A percentile compares a stretch with the other conserved stretches of the same genome.
Evolutionary conservation across 116 monocot genomes (phyloP).

Genomic region (Posidonia oceanica): DNA sequence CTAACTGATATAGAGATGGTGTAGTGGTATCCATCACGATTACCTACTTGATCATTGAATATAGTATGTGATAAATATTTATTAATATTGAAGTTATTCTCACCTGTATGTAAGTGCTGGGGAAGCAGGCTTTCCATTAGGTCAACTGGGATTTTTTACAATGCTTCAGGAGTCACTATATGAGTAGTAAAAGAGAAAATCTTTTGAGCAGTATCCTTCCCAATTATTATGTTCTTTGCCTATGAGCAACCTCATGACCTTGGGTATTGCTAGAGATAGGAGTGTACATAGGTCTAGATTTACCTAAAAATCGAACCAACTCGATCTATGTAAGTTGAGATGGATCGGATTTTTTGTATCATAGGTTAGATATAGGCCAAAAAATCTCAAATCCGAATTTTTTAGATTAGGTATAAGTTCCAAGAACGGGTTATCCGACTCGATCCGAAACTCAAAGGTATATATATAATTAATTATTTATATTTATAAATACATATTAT

Average conservation of each 20-base stretch:
- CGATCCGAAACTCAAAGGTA: no score
- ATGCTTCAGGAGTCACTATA: constrained; percentile 19
- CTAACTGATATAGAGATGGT: no score
- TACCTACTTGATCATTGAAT: neutral
- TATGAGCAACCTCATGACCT: constrained; percentile 27
- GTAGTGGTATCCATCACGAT: no score
- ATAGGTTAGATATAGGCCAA: no score
- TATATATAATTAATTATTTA: no score
- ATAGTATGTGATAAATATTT: no score
- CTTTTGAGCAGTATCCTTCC: constrained; percentile 17
- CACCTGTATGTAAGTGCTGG: constrained; percentile 23
- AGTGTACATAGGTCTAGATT: constrained; percentile 30
- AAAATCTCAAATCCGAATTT: no score
- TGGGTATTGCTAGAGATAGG: constrained; percentile 26
- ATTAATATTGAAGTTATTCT: no score
- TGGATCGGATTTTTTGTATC: no score
- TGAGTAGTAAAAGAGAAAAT: constrained; percentile 28
- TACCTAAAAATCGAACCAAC: constrained; percentile 24
- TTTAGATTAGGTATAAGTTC: no score
- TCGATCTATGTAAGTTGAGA: constrained; percentile 1
- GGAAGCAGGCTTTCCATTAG: constrained; percentile 26
- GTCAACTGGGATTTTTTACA: constrained; percentile 25
- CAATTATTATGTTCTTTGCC: constrained; percentile 21
- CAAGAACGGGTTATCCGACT: no score
- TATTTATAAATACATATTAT: no score